Conservation (phyloP, 2,329 filamentous ascomycete species). For the Microsporum audouinii region DNA sequence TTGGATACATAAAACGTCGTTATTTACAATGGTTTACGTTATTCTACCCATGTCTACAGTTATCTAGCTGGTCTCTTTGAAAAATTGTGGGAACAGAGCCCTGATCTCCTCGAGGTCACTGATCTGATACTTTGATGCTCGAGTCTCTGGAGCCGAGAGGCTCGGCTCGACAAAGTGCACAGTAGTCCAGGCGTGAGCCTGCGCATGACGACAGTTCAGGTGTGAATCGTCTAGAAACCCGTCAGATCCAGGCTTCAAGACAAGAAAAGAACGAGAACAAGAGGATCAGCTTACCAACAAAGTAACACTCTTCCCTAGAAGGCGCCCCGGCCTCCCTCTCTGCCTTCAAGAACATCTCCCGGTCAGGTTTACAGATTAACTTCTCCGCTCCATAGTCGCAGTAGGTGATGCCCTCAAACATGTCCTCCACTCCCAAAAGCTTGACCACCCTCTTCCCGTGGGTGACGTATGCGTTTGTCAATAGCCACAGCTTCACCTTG, state of each 20-base stretch:
- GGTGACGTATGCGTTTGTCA: conserved; percentile 90
- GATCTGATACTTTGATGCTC: conserved; percentile 64
- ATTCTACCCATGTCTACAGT: no score
- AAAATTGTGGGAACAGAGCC: conserved; percentile 68
- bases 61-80: conserved; percentile 42
- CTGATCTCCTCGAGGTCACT: conserved; percentile 64
- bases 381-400: conserved; percentile 71
- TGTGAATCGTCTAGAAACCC: conserved; percentile 65
- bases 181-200: conserved; percentile 72
- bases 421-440: conserved; percentile 68
- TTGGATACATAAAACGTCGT: no score
- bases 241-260: background rate
- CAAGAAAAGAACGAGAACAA: background rate
- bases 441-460: conserved; percentile 74
- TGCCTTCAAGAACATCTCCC: conserved; percentile 74
- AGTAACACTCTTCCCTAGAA: conserved; percentile 65
- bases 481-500: conserved; percentile 83
- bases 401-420: conserved; percentile 90
- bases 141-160: conserved; percentile 50
- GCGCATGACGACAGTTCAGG: conserved; percentile 65
- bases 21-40: background rate
- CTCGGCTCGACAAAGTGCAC: conserved; percentile 75
- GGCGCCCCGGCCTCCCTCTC: conserved; percentile 71
- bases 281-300: conserved; percentile 60
- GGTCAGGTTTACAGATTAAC: conserved; percentile 77